Conservation (phyloP, 768 basidiomycete genomes). For the Termitomyces sp. region DNA sequence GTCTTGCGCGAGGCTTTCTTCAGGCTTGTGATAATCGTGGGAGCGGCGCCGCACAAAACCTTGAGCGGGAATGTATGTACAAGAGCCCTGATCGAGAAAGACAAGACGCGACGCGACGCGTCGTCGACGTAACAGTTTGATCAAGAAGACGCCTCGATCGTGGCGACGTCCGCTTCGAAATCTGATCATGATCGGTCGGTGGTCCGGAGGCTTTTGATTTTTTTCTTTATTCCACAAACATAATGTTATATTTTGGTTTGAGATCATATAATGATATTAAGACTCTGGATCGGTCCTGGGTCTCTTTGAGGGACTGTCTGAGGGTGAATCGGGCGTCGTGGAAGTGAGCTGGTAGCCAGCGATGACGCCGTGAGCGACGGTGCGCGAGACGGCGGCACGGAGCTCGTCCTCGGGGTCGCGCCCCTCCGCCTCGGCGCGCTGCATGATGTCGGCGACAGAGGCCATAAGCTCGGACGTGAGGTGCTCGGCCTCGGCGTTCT, state of each 20-base stretch:
- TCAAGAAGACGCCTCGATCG: neutral
- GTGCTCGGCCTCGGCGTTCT: slow-evolving; percentile 66
- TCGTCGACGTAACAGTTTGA: neutral
- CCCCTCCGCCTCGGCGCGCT: slow-evolving; percentile 51
- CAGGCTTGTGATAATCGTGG: no score
- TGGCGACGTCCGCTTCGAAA: no score
- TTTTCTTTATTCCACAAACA: neutral
- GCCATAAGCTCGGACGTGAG: slow-evolving; percentile 68
- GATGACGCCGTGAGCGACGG: slow-evolving; percentile 65
- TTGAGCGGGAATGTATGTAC: no score
- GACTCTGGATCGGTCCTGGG: no score
- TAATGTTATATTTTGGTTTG: no score
- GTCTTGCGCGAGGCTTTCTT: no score
- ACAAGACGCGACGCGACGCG: neutral
- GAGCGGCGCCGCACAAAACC: no score
- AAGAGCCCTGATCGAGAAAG: no score
- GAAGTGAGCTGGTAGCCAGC: slow-evolving; percentile 56
- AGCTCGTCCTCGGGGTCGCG: slow-evolving; percentile 69
- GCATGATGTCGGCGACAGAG: slow-evolving; percentile 66
- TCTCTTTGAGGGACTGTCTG: no score
- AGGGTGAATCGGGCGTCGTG: no score
- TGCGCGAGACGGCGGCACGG: slow-evolving; percentile 55
- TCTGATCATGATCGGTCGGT: slow-evolving; percentile 7
- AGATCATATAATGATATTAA: no score
- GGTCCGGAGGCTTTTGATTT: neutral